Conservation (phyloP, 2,329 filamentous ascomycete genomes). For the Ophiostoma ulmi region DNA sequence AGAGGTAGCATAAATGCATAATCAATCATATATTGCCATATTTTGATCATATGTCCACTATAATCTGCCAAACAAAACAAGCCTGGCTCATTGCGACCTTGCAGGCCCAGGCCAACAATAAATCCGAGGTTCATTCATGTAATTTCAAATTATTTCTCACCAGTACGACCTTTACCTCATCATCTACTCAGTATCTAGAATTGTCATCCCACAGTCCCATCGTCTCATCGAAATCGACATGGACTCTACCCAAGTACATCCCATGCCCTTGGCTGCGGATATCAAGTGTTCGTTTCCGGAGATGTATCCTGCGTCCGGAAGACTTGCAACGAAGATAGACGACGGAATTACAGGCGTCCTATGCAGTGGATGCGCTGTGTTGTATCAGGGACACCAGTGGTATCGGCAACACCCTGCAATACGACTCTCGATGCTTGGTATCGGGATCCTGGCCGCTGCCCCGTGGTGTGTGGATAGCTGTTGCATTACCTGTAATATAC, state of each 20-base stretch:
- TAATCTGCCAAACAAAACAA: constrained; percentile 2
- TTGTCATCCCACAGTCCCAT: too few species aligned
- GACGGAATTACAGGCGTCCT: background rate
- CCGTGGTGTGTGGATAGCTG: constrained; percentile 1
- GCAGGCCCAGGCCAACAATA: background rate
- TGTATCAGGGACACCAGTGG: background rate
- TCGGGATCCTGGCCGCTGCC: constrained; percentile 3
- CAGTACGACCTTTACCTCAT: background rate
- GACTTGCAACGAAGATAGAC: background rate
- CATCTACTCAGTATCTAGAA: background rate
- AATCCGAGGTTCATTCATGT: background rate
- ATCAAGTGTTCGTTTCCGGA: background rate
- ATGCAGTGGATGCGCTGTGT: background rate
- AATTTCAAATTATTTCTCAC: background rate
- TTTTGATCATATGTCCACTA: background rate
- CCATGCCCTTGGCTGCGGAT: constrained; percentile 1
- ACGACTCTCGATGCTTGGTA: constrained; percentile 8
- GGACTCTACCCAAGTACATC: background rate
- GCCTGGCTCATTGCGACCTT: background rate
- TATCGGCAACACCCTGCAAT: background rate
- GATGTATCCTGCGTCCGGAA: background rate
- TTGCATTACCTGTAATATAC: background rate
- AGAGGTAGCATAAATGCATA: background rate
- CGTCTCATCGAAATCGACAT: background rate
- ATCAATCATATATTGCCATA: background rate